Conservation (phyloP, 2,329 filamentous ascomycete genomes). For the Dichotomopilus funicola region DNA sequence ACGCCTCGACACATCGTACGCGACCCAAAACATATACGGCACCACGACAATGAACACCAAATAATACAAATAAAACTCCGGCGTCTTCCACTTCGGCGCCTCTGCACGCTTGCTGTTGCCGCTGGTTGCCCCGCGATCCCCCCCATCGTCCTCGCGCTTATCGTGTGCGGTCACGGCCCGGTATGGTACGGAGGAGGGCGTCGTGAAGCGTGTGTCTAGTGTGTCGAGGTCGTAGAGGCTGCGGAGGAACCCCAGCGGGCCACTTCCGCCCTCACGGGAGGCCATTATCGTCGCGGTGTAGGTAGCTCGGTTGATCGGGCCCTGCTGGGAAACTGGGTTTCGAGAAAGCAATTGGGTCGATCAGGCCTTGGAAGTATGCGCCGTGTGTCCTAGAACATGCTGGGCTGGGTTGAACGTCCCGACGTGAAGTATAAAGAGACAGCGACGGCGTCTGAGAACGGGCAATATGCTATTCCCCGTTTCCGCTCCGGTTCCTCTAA, state of each 20-base stretch:
- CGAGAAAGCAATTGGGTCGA: neutral
- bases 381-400: neutral
- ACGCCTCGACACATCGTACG: constrained; percentile 80
- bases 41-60: constrained; percentile 58
- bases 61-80: constrained; percentile 81
- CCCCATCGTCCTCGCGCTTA: constrained; percentile 33
- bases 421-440: constrained; percentile 1
- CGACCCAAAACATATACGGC: constrained; percentile 86
- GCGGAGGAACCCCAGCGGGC: constrained; percentile 41
- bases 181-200: constrained; percentile 62
- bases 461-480: no score
- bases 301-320: no score
- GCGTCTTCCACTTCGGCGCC: constrained; percentile 70
- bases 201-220: constrained; percentile 47
- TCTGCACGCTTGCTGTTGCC: constrained; percentile 25
- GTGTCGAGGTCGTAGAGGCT: constrained; percentile 45
- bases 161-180: constrained; percentile 39
- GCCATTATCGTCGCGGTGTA: constrained; percentile 5
- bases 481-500: no score
- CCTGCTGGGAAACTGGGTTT: neutral
- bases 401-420: neutral
- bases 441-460: neutral
- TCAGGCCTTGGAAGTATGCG: neutral
- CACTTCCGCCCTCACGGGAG: constrained; percentile 6
- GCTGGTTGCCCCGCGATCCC: constrained; percentile 13